These are phyloP conservation scores for Saccharum spontaneum DNA, from an alignment of 176 grass and related monocot species.

Conservation along the genomic window DNA sequence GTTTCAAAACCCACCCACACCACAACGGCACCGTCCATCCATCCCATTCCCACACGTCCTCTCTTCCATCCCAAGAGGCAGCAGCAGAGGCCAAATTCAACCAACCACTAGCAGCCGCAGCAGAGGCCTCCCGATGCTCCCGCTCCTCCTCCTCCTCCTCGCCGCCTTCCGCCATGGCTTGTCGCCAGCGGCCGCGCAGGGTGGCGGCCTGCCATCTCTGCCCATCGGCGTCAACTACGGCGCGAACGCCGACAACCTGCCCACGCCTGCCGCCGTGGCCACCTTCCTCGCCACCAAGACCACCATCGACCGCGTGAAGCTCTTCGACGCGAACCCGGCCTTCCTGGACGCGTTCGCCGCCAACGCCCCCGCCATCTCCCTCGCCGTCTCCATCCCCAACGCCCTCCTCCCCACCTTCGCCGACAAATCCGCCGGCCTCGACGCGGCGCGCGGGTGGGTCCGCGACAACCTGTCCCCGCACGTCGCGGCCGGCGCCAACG, in stretches of 20 bases:
- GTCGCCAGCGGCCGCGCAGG: background rate
- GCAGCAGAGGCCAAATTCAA: no score
- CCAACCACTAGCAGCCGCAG: no score
- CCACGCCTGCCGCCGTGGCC: constrained; percentile 42
- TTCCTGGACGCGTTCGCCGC: constrained; percentile 76
- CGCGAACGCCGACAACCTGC: constrained; percentile 78
- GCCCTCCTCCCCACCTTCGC: constrained; percentile 50
- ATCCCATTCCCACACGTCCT: no score
- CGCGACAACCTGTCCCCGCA: constrained; percentile 64
- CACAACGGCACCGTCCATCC: no score
- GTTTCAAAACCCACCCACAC: no score
- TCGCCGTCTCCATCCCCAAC: constrained; percentile 68
- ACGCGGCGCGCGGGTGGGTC: constrained; percentile 55
- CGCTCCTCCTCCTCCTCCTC: background rate
- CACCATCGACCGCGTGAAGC: constrained; percentile 70
- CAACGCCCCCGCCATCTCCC: constrained; percentile 34
- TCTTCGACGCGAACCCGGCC: constrained; percentile 85
- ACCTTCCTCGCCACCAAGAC: constrained; percentile 45
- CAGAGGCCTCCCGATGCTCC: background rate
- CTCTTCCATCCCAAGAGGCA: no score
- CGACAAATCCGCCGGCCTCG: constrained; percentile 7
- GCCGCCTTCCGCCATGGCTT: background rate
- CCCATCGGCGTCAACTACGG: constrained; percentile 93
- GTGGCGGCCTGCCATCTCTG: background rate
- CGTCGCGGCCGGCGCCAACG: constrained; percentile 49